A percentile compares a stretch with the other conserved stretches of the same genome.
phyloP scores from a whole-genome alignment of 129 eudicot species.

The Chrysanthemum seticuspe region DNA sequence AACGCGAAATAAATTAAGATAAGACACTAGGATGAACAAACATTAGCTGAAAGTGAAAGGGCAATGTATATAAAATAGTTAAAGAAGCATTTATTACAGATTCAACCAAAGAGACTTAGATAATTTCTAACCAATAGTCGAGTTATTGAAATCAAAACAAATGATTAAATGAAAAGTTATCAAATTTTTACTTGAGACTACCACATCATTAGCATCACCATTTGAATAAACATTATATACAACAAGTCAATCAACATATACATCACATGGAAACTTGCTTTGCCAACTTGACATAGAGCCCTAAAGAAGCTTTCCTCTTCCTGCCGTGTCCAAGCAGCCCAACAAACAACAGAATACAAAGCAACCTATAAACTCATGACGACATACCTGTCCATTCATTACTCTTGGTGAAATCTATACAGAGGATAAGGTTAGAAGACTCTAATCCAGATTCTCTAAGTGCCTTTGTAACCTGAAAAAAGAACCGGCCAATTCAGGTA shows the following conservation, averaged over 20 bases:
- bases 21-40: too few relatives aligned
- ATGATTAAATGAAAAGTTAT: too few relatives aligned
- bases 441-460: conserved; percentile 70
- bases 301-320: conserved; percentile 92
- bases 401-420: conserved; percentile 81
- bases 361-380: not conserved
- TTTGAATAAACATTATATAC: not conserved
- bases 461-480: conserved; percentile 65
- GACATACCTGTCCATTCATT: conserved; percentile 84
- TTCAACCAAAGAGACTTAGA: too few relatives aligned
- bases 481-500: not conserved
- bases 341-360: not conserved
- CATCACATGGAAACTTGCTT: conserved; percentile 47
- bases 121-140: too few relatives aligned
- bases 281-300: conserved; percentile 96
- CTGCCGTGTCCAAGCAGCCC: conserved; percentile 98
- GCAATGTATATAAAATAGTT: too few relatives aligned
- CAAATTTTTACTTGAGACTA: too few relatives aligned
- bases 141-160: too few relatives aligned
- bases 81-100: too few relatives aligned
- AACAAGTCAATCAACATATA: conserved; percentile 11
- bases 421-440: conserved; percentile 76
- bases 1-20: too few relatives aligned
- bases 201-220: too few relatives aligned
- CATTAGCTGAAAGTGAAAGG: too few relatives aligned